These are phyloP conservation scores for Mrakia blollopis DNA, from an alignment of 768 basidiomycete genomes.

Conservation along the genomic window DNA sequence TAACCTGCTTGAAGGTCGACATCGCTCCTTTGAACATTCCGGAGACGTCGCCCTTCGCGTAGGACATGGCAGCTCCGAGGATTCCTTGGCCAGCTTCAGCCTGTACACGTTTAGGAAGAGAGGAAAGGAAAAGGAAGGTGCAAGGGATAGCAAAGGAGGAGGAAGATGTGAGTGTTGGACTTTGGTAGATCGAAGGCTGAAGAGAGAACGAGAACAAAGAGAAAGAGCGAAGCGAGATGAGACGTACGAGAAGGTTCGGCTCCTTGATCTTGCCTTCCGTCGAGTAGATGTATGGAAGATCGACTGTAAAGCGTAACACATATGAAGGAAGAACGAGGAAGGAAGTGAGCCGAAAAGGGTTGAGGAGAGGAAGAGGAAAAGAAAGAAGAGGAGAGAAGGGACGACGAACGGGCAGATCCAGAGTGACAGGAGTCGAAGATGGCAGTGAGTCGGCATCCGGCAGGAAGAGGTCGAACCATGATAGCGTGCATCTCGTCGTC, in stretches of 20 bases:
- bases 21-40: constrained; percentile 58
- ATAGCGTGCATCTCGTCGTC: constrained; percentile 81
- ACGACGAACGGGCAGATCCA: constrained; percentile 56
- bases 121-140: no score
- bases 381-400: no score
- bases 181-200: no score
- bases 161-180: no score
- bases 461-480: constrained; percentile 72
- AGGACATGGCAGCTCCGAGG: constrained; percentile 69
- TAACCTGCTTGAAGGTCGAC: constrained; percentile 55
- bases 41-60: constrained; percentile 64
- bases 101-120: no score
- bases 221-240: no score
- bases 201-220: no score
- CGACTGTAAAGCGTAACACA: constrained; percentile 45
- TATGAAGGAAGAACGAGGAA: no score
- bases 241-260: constrained; percentile 62
- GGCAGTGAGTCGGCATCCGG: constrained; percentile 79
- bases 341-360: no score
- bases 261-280: constrained; percentile 95
- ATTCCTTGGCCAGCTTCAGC: constrained; percentile 83
- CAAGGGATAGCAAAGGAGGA: no score
- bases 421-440: constrained; percentile 64
- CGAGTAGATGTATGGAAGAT: constrained; percentile 59
- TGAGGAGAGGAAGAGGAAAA: no score